phyloP scores from a whole-genome alignment of 257 asterid genomes.

The Salvia rosmarinus region DNA sequence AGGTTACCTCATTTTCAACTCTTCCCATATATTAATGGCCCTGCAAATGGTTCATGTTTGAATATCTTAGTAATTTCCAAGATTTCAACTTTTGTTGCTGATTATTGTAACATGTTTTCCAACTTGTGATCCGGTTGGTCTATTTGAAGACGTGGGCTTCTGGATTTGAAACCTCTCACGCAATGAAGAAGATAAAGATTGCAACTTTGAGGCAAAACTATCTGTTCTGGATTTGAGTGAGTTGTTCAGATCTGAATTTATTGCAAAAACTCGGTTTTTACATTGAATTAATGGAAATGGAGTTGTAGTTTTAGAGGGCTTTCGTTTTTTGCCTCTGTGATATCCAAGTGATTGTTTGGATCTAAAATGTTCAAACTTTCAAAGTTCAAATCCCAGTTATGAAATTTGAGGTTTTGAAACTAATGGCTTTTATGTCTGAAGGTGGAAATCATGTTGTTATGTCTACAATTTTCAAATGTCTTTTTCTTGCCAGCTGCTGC shows the following conservation, averaged over 20 bases:
- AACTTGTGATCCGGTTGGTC: neutral
- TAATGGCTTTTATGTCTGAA: constrained; percentile 17
- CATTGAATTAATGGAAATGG: constrained; percentile 26
- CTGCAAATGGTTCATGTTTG: neutral
- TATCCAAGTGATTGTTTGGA: constrained; percentile 37
- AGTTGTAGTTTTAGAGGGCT: neutral
- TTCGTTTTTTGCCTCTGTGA: neutral
- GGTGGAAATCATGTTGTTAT: constrained; percentile 25
- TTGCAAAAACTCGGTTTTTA: constrained; percentile 22
- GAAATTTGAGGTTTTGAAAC: constrained; percentile 24
- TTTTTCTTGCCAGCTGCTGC: neutral
- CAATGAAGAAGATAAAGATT: constrained; percentile 13
- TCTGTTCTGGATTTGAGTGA: constrained; percentile 43
- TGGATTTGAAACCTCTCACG: constrained; percentile 29
- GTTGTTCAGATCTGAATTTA: constrained; percentile 61
- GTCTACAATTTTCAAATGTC: neutral
- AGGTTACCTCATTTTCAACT: constrained; percentile 28
- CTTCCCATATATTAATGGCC: constrained; percentile 21
- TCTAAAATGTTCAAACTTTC: constrained; percentile 41
- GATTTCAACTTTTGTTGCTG: neutral
- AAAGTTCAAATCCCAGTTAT: constrained; percentile 14
- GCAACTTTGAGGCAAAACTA: constrained; percentile 30
- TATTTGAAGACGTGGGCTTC: constrained; percentile 26
- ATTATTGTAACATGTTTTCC: neutral
- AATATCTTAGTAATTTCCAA: neutral